Conservation (phyloP, 257 asterid species). For the Solanum rostratum region DNA sequence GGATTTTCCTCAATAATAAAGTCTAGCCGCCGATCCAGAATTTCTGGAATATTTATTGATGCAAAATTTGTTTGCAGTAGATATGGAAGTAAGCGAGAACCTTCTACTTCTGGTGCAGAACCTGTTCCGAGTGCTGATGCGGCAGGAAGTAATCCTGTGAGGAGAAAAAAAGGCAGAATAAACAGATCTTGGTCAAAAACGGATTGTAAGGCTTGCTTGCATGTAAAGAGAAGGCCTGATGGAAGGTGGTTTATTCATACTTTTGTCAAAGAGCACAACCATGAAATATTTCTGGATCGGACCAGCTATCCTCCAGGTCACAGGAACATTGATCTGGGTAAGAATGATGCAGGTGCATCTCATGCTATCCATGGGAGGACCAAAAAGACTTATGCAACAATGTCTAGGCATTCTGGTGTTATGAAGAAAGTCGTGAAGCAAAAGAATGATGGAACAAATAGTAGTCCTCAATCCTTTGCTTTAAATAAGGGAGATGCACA, state of each 20-base stretch:
- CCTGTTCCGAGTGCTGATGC: slow-evolving; percentile 5
- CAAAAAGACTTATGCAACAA: slow-evolving; percentile 1
- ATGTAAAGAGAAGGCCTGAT: slow-evolving; percentile 43
- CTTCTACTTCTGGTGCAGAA: slow-evolving; percentile 11
- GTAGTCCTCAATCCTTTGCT: slow-evolving; percentile 10
- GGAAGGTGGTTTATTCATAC: slow-evolving; percentile 34
- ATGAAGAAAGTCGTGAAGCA: slow-evolving; percentile 7
- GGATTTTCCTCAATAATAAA: slow-evolving; percentile 41
- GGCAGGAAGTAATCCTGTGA: slow-evolving; percentile 7
- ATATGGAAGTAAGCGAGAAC: slow-evolving; percentile 30
- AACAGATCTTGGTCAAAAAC: slow-evolving; percentile 43
- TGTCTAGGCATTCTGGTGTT: slow-evolving; percentile 6
- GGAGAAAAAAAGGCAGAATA: slow-evolving; percentile 38
- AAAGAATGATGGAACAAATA: slow-evolving; percentile 1
- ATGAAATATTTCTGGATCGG: slow-evolving; percentile 23
- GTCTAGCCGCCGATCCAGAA: slow-evolving; percentile 47
- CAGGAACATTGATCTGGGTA: neutral
- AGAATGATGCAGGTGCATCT: slow-evolving; percentile 1
- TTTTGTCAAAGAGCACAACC: slow-evolving; percentile 39
- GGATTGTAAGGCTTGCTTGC: slow-evolving; percentile 55
- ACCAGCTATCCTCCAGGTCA: slow-evolving; percentile 3
- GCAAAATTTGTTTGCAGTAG: slow-evolving; percentile 43
- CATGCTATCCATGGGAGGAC: slow-evolving; percentile 7
- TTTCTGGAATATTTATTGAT: slow-evolving; percentile 45
- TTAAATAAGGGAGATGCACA: slow-evolving; percentile 31